Conservation (phyloP, 192 early-diverging fungal species). For the Backusella morwellensis region DNA sequence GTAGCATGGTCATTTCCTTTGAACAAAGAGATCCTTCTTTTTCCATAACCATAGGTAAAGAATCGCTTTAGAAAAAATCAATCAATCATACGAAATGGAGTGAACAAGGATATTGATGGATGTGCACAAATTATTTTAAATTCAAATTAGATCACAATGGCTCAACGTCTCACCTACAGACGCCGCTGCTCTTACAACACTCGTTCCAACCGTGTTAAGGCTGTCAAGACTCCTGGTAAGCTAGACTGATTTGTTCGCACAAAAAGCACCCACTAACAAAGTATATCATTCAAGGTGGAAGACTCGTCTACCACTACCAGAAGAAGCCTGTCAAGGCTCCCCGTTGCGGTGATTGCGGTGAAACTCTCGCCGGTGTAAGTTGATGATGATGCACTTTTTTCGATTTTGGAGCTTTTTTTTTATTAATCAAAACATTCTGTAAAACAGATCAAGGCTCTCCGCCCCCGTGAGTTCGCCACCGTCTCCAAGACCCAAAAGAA, state of each 20-base stretch:
- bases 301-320: constrained; percentile 87
- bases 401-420: neutral
- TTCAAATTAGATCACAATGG: constrained; percentile 47
- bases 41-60: constrained; percentile 22
- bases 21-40: constrained; percentile 19
- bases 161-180: constrained; percentile 83
- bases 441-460: constrained; percentile 60
- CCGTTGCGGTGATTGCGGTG: constrained; percentile 97
- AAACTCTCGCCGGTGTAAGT: constrained; percentile 84
- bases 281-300: constrained; percentile 60
- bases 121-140: neutral
- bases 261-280: neutral
- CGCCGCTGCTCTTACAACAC: constrained; percentile 88
- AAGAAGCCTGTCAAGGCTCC: constrained; percentile 91
- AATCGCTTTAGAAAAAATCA: neutral
- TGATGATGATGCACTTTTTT: too few species aligned
- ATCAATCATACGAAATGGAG: constrained; percentile 7
- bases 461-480: constrained; percentile 86
- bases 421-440: neutral
- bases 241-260: neutral
- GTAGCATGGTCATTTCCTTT: neutral
- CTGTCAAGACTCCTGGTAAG: constrained; percentile 85
- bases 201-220: constrained; percentile 81
- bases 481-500: constrained; percentile 91
- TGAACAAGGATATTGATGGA: neutral